These are phyloP conservation scores for Lodderomyces metapsilosis DNA, from an alignment of 1,139 yeast species.

Conservation along the genomic window DNA sequence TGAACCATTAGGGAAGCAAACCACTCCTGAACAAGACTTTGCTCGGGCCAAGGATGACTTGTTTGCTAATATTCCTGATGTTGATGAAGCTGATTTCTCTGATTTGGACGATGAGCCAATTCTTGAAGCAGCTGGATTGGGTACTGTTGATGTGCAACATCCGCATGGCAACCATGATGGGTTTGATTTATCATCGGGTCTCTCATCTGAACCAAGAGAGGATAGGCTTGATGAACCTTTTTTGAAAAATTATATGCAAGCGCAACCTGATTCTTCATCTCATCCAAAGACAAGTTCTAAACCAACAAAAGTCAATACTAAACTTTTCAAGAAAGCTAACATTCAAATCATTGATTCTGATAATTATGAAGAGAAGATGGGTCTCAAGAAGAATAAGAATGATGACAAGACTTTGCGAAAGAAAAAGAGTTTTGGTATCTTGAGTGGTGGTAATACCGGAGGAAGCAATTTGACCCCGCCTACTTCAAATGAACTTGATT, in stretches of 20 bases:
- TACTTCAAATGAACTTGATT: not conserved
- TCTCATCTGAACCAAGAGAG: not conserved
- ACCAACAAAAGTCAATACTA: slow-evolving; percentile 15
- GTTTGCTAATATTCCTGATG: slow-evolving; percentile 4
- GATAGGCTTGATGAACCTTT: not conserved
- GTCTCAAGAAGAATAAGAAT: slow-evolving; percentile 9
- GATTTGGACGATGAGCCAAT: slow-evolving; percentile 4
- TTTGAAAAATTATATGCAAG: not conserved
- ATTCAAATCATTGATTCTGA: slow-evolving; percentile 16
- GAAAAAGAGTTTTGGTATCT: slow-evolving; percentile 26
- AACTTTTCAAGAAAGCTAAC: slow-evolving; percentile 13
- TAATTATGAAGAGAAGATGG: slow-evolving; percentile 14
- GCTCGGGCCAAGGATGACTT: not conserved
- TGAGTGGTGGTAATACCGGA: slow-evolving; percentile 8
- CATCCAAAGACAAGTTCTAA: slow-evolving; percentile 5
- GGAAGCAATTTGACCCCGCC: slow-evolving; percentile 5
- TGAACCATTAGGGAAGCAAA: slow-evolving; percentile 1
- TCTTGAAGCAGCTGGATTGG: not conserved
- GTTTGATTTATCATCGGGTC: not conserved
- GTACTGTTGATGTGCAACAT: not conserved
- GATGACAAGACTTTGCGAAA: slow-evolving; percentile 12
- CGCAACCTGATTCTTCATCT: not conserved
- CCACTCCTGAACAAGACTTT: slow-evolving; percentile 1
- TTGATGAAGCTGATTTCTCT: slow-evolving; percentile 4
- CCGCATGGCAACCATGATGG: not conserved